Evolutionary conservation across 345 rosid species (phyloP), one percentile per base, ranked within the genome.

Genomic region (Sisymbrium altissimum): DNA sequence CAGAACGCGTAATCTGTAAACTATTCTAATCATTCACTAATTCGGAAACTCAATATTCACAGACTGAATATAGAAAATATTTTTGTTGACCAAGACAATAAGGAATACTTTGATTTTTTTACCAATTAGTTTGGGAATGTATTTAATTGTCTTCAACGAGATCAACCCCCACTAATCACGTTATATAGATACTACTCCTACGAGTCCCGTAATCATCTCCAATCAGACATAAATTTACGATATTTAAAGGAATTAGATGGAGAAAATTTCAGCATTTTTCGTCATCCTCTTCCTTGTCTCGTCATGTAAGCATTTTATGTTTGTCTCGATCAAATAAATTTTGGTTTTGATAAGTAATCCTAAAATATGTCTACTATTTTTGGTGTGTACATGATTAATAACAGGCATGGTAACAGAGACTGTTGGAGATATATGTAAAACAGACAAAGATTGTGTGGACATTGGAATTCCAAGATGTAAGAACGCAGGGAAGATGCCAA

Each of bases 381-480:
- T 23, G 25, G 25, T 23, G 25, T 23, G 25, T 23, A 23, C 25
- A 23, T 23, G 25, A 23, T 23, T 23, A 3, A n/a, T n/a, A 23
- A 23, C 3, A 76, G 74, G 74, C 58, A 52, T 75, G 79, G 44
- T 75, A 11, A 61, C 17, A 35, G 0, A 3, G 49, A 68, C 3
- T n/a, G 66, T 52, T 25, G 70, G 74, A 9, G 57, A 75, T 40
- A 68, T 75, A 68, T 75, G 79, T 75, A 0, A 60, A 21, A 68
- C 69, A 3, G 74, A 75, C 40, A 3, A 7, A 68, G 79, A 75
- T 25, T 75, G 79, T 40, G 39, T 39, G 3, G 57, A 43, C 0
- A 39, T 49, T 50, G 73, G 73, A 4, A 12, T 75, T 15, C 66
- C 77, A 55, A 57, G 14, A 75, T 75, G 78, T 40, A 68, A 60